Evolutionary conservation across 495 filamentous ascomycete species (phyloP).

Genomic region (Terfezia boudieri): DNA sequence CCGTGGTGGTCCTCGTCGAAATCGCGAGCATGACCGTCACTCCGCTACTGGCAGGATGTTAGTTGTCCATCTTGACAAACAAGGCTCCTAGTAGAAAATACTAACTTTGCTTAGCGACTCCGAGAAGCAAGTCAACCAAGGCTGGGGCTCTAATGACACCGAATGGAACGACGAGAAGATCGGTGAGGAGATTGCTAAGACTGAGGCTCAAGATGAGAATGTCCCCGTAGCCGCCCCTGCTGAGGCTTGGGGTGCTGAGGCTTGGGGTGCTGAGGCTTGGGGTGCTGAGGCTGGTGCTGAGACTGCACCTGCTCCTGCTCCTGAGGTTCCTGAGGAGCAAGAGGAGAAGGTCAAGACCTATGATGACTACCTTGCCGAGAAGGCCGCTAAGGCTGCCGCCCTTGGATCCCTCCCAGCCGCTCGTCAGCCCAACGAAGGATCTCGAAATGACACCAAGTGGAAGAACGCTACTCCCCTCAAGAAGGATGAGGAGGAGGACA

Average conservation of each 20-base stretch:
- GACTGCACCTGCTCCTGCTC: constrained; percentile 18
- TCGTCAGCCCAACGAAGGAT: constrained; percentile 79
- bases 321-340: constrained; percentile 30
- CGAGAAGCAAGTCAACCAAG: constrained; percentile 76
- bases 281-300: constrained; percentile 19
- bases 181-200: constrained; percentile 63
- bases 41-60: constrained; percentile 51
- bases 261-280: background rate
- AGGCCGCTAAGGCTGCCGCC: constrained; percentile 54
- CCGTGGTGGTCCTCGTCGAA: constrained; percentile 30
- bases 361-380: constrained; percentile 69
- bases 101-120: constrained; percentile 36
- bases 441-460: constrained; percentile 75
- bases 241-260: constrained; percentile 2
- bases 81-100: constrained; percentile 3
- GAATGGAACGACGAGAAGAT: constrained; percentile 75
- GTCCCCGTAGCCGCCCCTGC: constrained; percentile 22
- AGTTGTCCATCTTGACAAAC: constrained; percentile 10
- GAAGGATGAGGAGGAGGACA: constrained; percentile 47
- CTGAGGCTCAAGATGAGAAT: constrained; percentile 43
- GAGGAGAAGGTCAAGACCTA: constrained; percentile 79
- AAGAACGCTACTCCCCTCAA: constrained; percentile 54
- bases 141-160: constrained; percentile 61
- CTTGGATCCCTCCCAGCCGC: constrained; percentile 39
- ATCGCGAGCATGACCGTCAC: constrained; percentile 56